phyloP scores from a whole-genome alignment of 2,329 filamentous ascomycete species.

The Cadophora malorum region DNA sequence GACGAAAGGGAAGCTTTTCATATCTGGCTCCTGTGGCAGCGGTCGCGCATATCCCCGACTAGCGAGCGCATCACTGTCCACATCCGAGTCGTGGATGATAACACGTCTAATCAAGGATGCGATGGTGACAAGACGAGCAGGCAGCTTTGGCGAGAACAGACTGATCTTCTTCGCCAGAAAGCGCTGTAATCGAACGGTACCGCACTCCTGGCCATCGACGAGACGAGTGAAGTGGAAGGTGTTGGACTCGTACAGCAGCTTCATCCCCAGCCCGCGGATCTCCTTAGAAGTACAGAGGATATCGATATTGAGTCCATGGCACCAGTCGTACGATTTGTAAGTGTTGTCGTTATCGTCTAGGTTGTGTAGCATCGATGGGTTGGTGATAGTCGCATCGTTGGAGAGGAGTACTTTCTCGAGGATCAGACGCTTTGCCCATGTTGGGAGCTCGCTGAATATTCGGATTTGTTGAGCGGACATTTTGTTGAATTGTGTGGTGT shows the following conservation, averaged over 20 bases:
- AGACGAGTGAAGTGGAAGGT: not conserved
- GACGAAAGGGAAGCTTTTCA: not conserved
- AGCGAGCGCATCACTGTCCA: not conserved
- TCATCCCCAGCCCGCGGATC: not conserved
- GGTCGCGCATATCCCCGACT: not conserved
- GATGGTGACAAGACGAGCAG: not conserved
- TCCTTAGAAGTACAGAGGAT: not conserved
- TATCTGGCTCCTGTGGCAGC: not conserved
- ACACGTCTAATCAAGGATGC: not conserved
- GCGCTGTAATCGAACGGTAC: not conserved
- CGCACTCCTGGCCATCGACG: not conserved
- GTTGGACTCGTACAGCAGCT: not conserved
- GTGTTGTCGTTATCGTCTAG: not conserved
- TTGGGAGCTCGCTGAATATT: not conserved
- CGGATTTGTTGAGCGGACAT: not conserved
- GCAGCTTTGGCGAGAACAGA: not conserved
- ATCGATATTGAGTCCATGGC: not conserved
- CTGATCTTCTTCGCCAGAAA: not conserved
- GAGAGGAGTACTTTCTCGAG: not conserved
- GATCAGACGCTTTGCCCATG: not conserved
- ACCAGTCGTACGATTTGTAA: not conserved
- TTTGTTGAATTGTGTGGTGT: not conserved
- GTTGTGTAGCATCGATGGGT: not conserved
- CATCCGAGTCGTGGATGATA: not conserved
- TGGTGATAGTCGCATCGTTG: not conserved